Evolutionary conservation across 2,329 filamentous ascomycete genomes (phyloP).

Genomic region (Lizonia empirigonia): DNA sequence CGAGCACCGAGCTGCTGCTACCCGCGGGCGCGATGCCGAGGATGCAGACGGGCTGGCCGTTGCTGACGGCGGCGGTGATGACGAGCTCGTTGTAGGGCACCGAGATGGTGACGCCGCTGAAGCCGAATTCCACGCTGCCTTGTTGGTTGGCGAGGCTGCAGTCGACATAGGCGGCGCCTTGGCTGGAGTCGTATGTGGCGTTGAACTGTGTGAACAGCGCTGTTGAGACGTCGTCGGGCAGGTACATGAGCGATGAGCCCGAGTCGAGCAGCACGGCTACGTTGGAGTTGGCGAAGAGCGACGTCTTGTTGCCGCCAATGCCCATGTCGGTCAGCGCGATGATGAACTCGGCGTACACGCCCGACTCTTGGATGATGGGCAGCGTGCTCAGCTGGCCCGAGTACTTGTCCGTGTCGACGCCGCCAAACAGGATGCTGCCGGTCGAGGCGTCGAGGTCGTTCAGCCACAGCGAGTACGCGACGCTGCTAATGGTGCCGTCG

Average conservation of each 20-base stretch:
- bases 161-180: slow-evolving; percentile 58
- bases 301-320: slow-evolving; percentile 49
- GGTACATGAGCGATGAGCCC: slow-evolving; percentile 73
- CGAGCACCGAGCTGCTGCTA: slow-evolving; percentile 57
- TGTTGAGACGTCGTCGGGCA: slow-evolving; percentile 65
- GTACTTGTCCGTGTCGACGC: slow-evolving; percentile 79
- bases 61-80: slow-evolving; percentile 54
- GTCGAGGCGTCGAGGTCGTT: slow-evolving; percentile 65
- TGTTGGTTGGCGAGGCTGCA: slow-evolving; percentile 58
- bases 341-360: slow-evolving; percentile 59
- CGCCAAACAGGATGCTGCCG: slow-evolving; percentile 78
- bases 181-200: slow-evolving; percentile 49
- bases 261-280: slow-evolving; percentile 72
- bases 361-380: slow-evolving; percentile 59
- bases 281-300: slow-evolving; percentile 51
- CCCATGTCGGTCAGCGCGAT: slow-evolving; percentile 58
- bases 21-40: slow-evolving; percentile 58
- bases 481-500: slow-evolving; percentile 65
- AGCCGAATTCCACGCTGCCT: slow-evolving; percentile 62
- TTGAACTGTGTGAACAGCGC: slow-evolving; percentile 50
- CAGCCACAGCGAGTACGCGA: slow-evolving; percentile 72
- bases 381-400: slow-evolving; percentile 66
- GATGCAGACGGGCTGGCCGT: slow-evolving; percentile 53
- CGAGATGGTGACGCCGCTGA: slow-evolving; percentile 60
- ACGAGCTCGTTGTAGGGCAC: slow-evolving; percentile 63